These are phyloP conservation scores for Xerocomus amazonicus DNA, from an alignment of 1,284 basidiomycete genomes.

Conservation along the genomic window DNA sequence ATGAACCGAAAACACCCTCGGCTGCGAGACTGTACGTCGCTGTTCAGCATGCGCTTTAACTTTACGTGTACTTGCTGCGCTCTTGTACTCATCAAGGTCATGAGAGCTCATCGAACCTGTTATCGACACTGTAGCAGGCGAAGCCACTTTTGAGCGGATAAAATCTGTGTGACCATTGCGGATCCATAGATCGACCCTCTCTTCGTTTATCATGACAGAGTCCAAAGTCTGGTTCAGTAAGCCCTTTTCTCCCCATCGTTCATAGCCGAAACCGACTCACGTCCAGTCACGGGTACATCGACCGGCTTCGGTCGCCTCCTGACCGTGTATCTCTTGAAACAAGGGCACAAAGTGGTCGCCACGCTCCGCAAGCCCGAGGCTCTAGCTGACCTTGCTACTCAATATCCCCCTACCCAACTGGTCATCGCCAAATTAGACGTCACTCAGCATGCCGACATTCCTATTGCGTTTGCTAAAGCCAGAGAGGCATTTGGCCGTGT, in stretches of 20 bases:
- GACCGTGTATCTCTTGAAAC: constrained; percentile 25
- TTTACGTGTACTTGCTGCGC: too few species aligned
- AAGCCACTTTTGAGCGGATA: neutral
- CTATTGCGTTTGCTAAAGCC: constrained; percentile 33
- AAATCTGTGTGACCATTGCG: neutral
- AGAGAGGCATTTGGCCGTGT: constrained; percentile 36
- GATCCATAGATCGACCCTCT: neutral
- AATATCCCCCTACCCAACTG: constrained; percentile 30
- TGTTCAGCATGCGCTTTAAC: too few species aligned
- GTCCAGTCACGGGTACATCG: constrained; percentile 25
- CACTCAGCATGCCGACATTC: constrained; percentile 27
- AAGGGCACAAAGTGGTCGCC: constrained; percentile 34
- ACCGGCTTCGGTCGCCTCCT: constrained; percentile 24
- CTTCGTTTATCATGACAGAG: constrained; percentile 25
- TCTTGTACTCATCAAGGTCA: too few species aligned
- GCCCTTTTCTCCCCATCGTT: neutral
- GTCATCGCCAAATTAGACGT: constrained; percentile 41
- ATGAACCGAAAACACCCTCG: too few species aligned
- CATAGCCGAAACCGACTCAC: neutral
- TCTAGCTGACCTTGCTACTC: constrained; percentile 29
- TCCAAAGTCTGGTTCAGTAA: constrained; percentile 20
- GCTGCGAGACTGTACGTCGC: too few species aligned
- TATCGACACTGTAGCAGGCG: too few species aligned
- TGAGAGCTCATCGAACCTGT: too few species aligned
- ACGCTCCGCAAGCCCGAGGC: constrained; percentile 33